Evolutionary conservation across 805 yeast species (phyloP), one percentile per base, ranked within the genome.

Genomic region (Barnettozyma wickerhamii): DNA sequence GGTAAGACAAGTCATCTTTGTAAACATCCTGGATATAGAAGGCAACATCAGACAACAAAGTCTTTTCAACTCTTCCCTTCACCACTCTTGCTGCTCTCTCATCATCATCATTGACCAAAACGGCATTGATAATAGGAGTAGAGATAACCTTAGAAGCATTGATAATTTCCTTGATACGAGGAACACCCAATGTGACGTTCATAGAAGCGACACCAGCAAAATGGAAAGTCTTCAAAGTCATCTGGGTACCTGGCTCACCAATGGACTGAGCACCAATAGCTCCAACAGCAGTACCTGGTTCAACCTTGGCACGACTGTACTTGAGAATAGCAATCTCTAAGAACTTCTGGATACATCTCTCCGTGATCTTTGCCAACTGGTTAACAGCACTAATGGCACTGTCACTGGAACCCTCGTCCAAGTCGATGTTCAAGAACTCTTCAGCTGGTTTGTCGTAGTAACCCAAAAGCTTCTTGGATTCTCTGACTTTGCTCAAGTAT

Each of bases 201-300:
- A 91, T 93, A 35, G 96, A 85, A 27, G 99, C 98, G 43, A 93
- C 99, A 74, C 99, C 99, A 56, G 99, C 99, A 74, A 93, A 93
- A 73, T 93, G 99, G 87, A 91, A 91, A 45, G 95, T 84, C 61
- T 84, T 84, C 59, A 84, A 74, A 5, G 99, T 93, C 99, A 93
- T 93, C 68, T 93, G 99, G 1, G 99, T 93, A 62, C 98, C 99
- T 18, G 99, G 99, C 60, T 91, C 99, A 68, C 99, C 99, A 70
- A 93, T 93, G 33, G 96, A 87, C 62, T 93, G 99, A 0, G 99
- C 99, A 52, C 98, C 99, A 66, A 93, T 90, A 19, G 99, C 98
- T 51, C 99, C 99, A 41, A 93, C 98, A 3, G 99, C 99, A 4
- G 99, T 93, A 47, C 98, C 99, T 1, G 99, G 99, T 63, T 93